Evolutionary conservation across 768 basidiomycete genomes (phyloP), one percentile per base, ranked within the genome.

Genomic region (Gloeostereum incarnatum): DNA sequence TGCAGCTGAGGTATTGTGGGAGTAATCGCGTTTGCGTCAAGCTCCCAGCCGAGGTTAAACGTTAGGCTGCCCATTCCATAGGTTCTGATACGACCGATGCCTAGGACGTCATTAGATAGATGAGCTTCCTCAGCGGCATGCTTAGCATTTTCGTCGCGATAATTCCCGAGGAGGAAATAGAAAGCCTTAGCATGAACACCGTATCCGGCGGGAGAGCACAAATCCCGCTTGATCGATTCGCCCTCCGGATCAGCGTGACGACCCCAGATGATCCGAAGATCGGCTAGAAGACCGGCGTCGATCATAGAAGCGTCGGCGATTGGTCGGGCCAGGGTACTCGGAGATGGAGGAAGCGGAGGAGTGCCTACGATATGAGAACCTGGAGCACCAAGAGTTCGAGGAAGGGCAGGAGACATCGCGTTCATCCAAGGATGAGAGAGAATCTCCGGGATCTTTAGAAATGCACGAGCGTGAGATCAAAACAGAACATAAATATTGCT

Each of bases 121-220:
- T n/a, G n/a, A 49, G 72, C 66, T 32, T 75, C 70, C 49, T 73
- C 64, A 49, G 77, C 54, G 35, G 55, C 61, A 25, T 52, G 56
- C 33, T 51, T 49, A 4, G 61, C 56, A 34, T 63, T 62, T 39
- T 73, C 75, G 48, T 88, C 80, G 42, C 84, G 75, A 50, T 89
- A 85, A 56, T 73, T 73, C 27, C 74, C 65, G 14, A 94, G 71
- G 25, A 94, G 71, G 53, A 82, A 89, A 53, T 92, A 94, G 57
- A 92, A 91, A 0, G 85, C 86, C 54, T 93, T 93, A 7, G 87
- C 83, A 43, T 87, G 72, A 6, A 75, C 73, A 9, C 83, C 84
- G 36, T 73, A 63, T 14, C 80, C 85, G 13, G 71, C 67, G 8
- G 81, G 78, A 20, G 80, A 73, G 45, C 84, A 72, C 5, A 89